phyloP scores from a whole-genome alignment of 371 early-diverging fungal species.

The Amoeboaphelidium occidentale region DNA sequence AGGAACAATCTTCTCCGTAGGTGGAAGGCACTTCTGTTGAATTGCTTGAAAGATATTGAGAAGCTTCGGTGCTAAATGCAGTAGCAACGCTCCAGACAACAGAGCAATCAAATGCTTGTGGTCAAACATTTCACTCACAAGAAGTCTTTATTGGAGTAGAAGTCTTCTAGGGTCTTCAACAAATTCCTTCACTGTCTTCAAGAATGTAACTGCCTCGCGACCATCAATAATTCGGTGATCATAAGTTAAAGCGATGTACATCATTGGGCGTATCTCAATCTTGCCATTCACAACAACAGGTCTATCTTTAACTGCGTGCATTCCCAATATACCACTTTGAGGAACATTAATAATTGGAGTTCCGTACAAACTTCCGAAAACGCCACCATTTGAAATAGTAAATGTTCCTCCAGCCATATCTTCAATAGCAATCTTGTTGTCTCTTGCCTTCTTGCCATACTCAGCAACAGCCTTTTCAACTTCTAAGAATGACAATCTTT shows the following conservation, averaged over 20 bases:
- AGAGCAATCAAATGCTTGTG: no score
- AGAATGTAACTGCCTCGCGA: conserved; percentile 91
- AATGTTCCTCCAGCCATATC: conserved; percentile 94
- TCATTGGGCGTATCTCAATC: conserved; percentile 90
- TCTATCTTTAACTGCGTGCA: conserved; percentile 93
- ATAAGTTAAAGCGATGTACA: conserved; percentile 92
- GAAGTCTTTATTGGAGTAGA: conserved; percentile 37
- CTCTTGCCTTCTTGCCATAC: conserved; percentile 70
- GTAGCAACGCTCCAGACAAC: no score
- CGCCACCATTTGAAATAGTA: conserved; percentile 94
- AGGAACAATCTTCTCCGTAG: no score
- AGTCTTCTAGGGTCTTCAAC: conserved; percentile 85
- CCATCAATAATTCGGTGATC: conserved; percentile 95
- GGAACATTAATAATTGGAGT: conserved; percentile 96
- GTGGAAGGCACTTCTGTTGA: no score
- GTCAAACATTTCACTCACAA: no score
- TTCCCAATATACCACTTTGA: conserved; percentile 87
- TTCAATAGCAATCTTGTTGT: conserved; percentile 81
- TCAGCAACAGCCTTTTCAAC: conserved; percentile 73
- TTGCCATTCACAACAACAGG: conserved; percentile 80
- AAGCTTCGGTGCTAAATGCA: no score
- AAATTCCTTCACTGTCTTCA: conserved; percentile 80
- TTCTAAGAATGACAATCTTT: conserved; percentile 55
- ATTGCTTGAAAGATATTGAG: no score
- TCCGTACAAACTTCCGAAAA: conserved; percentile 84